These are phyloP conservation scores for Dictyostelium purpureum DNA, from an alignment of 78 protist genomes.

Conservation along the genomic window DNA sequence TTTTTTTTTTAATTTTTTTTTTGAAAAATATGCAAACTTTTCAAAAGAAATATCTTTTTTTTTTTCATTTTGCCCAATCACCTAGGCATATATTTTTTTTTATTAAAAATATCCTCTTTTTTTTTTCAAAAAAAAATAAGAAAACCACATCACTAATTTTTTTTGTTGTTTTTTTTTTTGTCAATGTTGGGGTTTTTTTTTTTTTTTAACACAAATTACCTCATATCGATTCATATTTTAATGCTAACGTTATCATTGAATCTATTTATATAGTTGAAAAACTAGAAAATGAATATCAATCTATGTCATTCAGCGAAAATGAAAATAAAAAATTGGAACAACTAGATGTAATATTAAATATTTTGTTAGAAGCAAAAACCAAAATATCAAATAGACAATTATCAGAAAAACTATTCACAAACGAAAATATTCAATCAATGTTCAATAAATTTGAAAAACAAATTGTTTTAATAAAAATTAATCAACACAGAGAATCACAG, in stretches of 20 bases:
- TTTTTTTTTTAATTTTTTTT: too few species aligned
- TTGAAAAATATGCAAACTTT: too few species aligned
- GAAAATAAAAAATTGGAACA: constrained; percentile 12
- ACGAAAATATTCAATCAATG: background rate
- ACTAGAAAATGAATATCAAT: background rate
- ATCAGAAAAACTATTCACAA: background rate
- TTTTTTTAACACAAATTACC: background rate
- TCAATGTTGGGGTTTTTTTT: background rate
- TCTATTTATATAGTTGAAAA: background rate
- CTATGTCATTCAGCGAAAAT: background rate
- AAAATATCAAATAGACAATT: background rate
- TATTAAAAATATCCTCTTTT: too few species aligned
- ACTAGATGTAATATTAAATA: background rate
- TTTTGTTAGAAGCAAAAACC: background rate
- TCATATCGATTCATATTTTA: too few species aligned
- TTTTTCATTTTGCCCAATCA: too few species aligned
- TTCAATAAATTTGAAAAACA: background rate
- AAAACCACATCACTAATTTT: too few species aligned
- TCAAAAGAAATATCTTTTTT: too few species aligned
- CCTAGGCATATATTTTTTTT: too few species aligned
- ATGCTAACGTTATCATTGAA: too few species aligned
- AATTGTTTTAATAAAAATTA: background rate
- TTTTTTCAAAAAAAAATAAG: too few species aligned
- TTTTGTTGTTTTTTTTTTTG: too few species aligned
- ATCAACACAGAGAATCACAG: background rate